Evolutionary conservation across 225 moss, liverwort and hornwort species (phyloP).

Genomic region (Sphagnum contortum): DNA sequence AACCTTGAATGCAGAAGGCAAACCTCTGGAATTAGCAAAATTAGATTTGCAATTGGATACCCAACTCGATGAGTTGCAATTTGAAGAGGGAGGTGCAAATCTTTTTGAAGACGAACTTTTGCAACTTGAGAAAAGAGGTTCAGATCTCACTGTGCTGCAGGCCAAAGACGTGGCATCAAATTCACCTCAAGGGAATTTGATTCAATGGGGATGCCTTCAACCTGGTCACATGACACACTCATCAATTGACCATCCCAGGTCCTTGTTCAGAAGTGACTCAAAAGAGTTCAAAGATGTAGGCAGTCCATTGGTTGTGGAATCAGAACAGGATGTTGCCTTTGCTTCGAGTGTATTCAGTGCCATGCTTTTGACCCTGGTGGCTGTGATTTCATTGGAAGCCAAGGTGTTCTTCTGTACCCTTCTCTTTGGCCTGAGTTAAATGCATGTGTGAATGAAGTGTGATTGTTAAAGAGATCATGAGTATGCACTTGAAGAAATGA

Average conservation of each 20-base stretch:
- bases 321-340: slow-evolving; percentile 41
- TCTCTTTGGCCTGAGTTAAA: not conserved
- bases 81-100: slow-evolving; percentile 1
- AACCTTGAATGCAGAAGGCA: slow-evolving; percentile 14
- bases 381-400: slow-evolving; percentile 57
- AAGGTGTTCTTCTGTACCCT: slow-evolving; percentile 17
- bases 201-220: slow-evolving; percentile 15
- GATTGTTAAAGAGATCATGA: not conserved
- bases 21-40: slow-evolving; percentile 4
- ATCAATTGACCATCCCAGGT: slow-evolving; percentile 3
- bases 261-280: slow-evolving; percentile 4
- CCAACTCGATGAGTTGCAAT: not conserved
- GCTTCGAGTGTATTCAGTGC: slow-evolving; percentile 71
- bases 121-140: slow-evolving; percentile 13
- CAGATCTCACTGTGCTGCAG: too few relatives aligned
- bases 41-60: slow-evolving; percentile 6
- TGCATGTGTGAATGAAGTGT: not conserved
- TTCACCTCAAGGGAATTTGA: not conserved
- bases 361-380: slow-evolving; percentile 51
- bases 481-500: not conserved
- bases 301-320: slow-evolving; percentile 10
- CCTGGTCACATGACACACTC: slow-evolving; percentile 11
- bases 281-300: slow-evolving; percentile 7
- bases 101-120: slow-evolving; percentile 33
- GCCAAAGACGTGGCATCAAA: too few relatives aligned